Conservation (phyloP, 1,139 yeast species). For the Saccharomycopsis crataegensis region DNA sequence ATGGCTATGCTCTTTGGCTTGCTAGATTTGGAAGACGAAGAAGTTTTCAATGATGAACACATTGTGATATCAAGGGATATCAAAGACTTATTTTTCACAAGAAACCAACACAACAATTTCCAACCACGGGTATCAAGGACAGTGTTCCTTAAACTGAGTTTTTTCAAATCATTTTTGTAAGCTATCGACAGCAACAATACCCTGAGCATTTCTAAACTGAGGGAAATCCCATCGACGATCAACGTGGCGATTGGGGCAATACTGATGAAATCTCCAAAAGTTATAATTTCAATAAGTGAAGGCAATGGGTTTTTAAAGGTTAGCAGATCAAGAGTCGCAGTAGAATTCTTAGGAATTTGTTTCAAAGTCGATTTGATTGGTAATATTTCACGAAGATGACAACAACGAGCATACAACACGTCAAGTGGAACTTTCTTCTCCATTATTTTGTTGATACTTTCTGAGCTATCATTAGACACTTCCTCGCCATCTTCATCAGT, state of each 20-base stretch:
- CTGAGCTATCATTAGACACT: constrained; percentile 24
- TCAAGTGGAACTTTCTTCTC: constrained; percentile 43
- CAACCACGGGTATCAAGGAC: constrained; percentile 64
- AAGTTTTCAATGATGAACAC: constrained; percentile 29
- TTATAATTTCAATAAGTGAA: constrained; percentile 62
- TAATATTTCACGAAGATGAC: constrained; percentile 84
- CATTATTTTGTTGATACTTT: constrained; percentile 25
- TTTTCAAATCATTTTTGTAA: constrained; percentile 54
- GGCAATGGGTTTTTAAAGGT: constrained; percentile 69
- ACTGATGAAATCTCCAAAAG: constrained; percentile 69
- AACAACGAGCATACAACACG: constrained; percentile 79
- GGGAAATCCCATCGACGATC: constrained; percentile 60
- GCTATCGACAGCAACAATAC: constrained; percentile 54
- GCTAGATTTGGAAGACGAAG: not conserved
- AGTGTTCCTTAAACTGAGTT: constrained; percentile 63
- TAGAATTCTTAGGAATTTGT: constrained; percentile 63
- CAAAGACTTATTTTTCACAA: constrained; percentile 51
- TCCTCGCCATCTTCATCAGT: constrained; percentile 24
- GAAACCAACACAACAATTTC: constrained; percentile 62
- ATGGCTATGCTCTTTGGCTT: constrained; percentile 18
- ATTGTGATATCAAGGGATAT: constrained; percentile 61
- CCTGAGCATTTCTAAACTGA: constrained; percentile 58
- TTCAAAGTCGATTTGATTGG: constrained; percentile 89
- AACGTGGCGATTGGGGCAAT: constrained; percentile 66
- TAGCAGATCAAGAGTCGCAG: constrained; percentile 58